Base-by-base conservation (phyloP, 306 rosid species). In the Quercus engelmannii region DNA sequence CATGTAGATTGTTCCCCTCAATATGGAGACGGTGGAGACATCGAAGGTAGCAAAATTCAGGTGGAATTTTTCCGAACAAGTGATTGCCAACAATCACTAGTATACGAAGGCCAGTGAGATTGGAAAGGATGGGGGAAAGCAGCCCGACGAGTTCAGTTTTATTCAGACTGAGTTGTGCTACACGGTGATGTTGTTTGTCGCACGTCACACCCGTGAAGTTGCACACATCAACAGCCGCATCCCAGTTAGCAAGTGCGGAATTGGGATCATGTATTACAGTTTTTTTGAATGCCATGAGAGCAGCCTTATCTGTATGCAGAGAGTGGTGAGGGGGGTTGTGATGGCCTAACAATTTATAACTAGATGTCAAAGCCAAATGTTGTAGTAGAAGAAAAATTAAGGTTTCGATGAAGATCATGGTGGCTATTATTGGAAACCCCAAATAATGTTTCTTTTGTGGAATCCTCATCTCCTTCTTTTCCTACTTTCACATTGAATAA, bases 81-180 rank as follows among this genome's bases (percentile, higher is more conserved):
- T 83, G 82, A 68, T 78, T 86, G 78, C 80, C 61, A 58, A 71
- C 70, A 6, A 89, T 62, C 55, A 54, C 62, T 19, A 91, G 74
- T 58, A 5, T 2, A n/a, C 85, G 91, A 9, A 91, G 87, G 75
- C 88, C 89, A 0, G 97, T 91, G 54, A 89, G 97, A 84, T 91
- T 91, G 33, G 94, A 87, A 80, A 91, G 77, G 86, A 67, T 1
- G 5, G 94, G 90, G 23, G 94, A 83, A 21, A 91, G 84, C 9
- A n/a, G 52, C 31, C 97, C 97, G 12, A 77, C 90, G 4, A 91
- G 91, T 6, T 35, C 30, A 41, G 38, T 75, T 41, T 82, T 76
- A 15, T 56, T 11, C 17, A 88, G 81, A 68, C 59, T 3, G 74
- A 91, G 86, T 11, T 6, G 64, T 2, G 75, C 65, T 1, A 91